These are phyloP conservation scores for Wickerhamomyces tratensis DNA, from an alignment of 805 yeast species.

Conservation along the genomic window DNA sequence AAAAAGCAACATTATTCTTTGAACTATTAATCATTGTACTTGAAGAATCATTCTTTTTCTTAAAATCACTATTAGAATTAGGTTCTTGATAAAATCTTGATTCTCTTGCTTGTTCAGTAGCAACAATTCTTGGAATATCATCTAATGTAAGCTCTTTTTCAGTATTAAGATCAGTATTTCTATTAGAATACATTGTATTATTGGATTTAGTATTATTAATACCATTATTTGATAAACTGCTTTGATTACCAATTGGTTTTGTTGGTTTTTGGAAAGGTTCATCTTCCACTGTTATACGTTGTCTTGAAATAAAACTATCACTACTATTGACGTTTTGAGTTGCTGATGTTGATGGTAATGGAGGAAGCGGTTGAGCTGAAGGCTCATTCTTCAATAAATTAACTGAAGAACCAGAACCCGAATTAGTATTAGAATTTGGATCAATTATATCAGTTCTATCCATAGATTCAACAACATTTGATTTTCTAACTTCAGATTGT, in stretches of 20 bases:
- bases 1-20: background rate
- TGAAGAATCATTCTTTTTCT: too few relatives aligned
- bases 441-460: conserved; percentile 10
- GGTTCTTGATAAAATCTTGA: conserved; percentile 31
- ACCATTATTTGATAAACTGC: conserved; percentile 2
- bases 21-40: too few relatives aligned
- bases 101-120: conserved; percentile 93
- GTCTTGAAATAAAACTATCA: conserved; percentile 13
- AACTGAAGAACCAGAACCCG: background rate
- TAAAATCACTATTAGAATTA: background rate
- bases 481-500: conserved; percentile 48
- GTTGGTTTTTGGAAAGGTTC: conserved; percentile 16
- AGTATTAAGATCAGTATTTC: conserved; percentile 34
- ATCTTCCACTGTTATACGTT: conserved; percentile 20
- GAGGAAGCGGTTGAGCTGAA: too few relatives aligned
- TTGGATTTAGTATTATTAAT: too few relatives aligned
- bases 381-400: conserved; percentile 1
- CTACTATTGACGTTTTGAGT: background rate
- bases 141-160: conserved; percentile 86
- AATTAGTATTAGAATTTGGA: background rate
- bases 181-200: conserved; percentile 12
- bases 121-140: conserved; percentile 94
- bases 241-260: conserved; percentile 6
- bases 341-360: background rate
- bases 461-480: conserved; percentile 43